Conservation (phyloP, 1,284 basidiomycete genomes). For the Phellinidium pouzarii region DNA sequence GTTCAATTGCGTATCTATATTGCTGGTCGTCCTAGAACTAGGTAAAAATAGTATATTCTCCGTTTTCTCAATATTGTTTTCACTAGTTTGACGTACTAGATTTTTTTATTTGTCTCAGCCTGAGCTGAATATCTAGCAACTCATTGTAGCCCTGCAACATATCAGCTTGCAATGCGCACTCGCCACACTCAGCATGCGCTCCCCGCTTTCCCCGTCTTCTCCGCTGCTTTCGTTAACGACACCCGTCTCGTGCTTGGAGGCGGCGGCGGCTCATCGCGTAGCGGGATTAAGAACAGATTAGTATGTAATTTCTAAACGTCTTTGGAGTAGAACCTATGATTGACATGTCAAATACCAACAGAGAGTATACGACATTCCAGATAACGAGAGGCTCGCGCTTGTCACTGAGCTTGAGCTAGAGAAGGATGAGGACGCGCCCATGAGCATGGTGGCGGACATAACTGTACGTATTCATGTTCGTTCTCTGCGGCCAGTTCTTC, state of each 20-base stretch:
- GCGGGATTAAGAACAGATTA: constrained; percentile 89
- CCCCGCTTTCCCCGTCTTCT: constrained; percentile 80
- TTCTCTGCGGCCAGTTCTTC: not conserved
- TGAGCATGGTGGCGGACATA: constrained; percentile 78
- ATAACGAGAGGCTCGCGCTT: constrained; percentile 52
- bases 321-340: not conserved
- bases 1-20: too few relatives aligned
- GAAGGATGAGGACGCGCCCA: constrained; percentile 83
- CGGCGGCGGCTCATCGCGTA: constrained; percentile 75
- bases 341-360: constrained; percentile 25
- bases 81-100: too few relatives aligned
- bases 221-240: constrained; percentile 73
- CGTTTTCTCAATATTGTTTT: too few relatives aligned
- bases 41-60: too few relatives aligned
- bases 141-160: not conserved
- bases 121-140: too few relatives aligned
- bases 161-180: constrained; percentile 52
- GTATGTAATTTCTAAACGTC: constrained; percentile 40
- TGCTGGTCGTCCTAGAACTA: too few relatives aligned
- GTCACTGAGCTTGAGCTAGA: constrained; percentile 70
- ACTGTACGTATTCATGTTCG: constrained; percentile 37
- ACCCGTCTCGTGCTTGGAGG: constrained; percentile 81
- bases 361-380: constrained; percentile 67
- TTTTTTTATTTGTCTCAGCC: too few relatives aligned
- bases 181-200: constrained; percentile 73